A percentile compares a stretch with the other conserved stretches of the same genome.
Evolutionary conservation across 495 filamentous ascomycete species (phyloP).

Genomic region (Penicillium pulvis): DNA sequence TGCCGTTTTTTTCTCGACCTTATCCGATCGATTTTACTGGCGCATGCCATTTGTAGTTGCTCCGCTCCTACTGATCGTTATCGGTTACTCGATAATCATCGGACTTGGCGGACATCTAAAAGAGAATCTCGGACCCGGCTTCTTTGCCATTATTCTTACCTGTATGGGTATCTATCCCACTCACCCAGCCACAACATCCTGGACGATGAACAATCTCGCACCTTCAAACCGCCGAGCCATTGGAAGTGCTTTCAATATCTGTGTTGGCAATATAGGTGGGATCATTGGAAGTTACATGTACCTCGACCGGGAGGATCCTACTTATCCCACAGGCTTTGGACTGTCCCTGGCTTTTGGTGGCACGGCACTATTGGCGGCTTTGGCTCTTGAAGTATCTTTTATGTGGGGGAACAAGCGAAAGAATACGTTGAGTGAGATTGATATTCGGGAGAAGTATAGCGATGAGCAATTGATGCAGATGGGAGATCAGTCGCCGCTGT

Average conservation of each 20-base stretch:
- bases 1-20: constrained; percentile 29
- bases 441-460: constrained; percentile 33
- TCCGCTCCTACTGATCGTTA: constrained; percentile 27
- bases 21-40: constrained; percentile 43
- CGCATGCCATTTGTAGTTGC: constrained; percentile 41
- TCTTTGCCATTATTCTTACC: constrained; percentile 40
- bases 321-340: constrained; percentile 38
- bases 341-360: constrained; percentile 29
- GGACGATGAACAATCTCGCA: constrained; percentile 43
- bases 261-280: constrained; percentile 38
- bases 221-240: constrained; percentile 38
- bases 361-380: constrained; percentile 21
- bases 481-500: constrained; percentile 46
- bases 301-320: constrained; percentile 29
- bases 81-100: constrained; percentile 34
- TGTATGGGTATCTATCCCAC: constrained; percentile 43
- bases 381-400: constrained; percentile 25
- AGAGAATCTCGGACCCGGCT: constrained; percentile 32
- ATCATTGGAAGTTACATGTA: constrained; percentile 42
- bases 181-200: constrained; percentile 36
- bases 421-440: constrained; percentile 27
- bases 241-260: constrained; percentile 38
- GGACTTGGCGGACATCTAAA: constrained; percentile 29
- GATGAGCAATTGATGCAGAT: constrained; percentile 42
- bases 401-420: constrained; percentile 28